Base-by-base conservation (phyloP, 208 protist species). In the Acanthamoeba healyi region DNA sequence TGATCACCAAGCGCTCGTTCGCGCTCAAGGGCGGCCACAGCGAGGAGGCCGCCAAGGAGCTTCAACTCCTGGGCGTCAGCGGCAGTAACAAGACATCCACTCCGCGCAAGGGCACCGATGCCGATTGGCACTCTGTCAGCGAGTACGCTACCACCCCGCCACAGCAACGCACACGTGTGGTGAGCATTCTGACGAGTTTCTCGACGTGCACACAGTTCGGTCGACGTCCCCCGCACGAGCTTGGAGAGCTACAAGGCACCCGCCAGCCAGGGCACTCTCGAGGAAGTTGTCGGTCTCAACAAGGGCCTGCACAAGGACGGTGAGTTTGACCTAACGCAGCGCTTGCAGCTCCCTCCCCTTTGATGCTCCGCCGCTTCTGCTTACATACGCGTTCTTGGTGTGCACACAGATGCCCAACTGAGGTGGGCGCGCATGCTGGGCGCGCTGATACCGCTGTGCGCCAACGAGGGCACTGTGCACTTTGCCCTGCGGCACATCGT, bases 401-500 rank as follows among this genome's bases (percentile, higher is more conserved):
- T 19, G 14, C 49, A 5, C 49, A 38, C 77, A 86, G 77, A 86
- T 24, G 77, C 26, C 44, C 38, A 26, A 36, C 34, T 86, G 46
- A 12, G 77, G 4, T 86, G 77, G 77, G 77, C 77, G 24, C 77
- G 77, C n/a, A 86, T 86, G 44, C 44, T 86, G 40, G 77, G 77
- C n/a, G 77, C 77, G 46, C 77, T 86, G 77, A 44, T 86, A 9
- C 40, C 77, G 40, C 77, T 86, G 40, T 86, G 77, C 46, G 6
- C 40, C 44, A 86, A 86, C 77, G 19, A 86, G 44, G 77, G 77
- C 77, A 86, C 77, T 6, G 77, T 86, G 6, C 6, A 61, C 77
- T 86, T 86, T 86, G 77, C 77, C 1, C 44, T 86, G 42, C 77
- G 77, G 42, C 77, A 86, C 77, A 58, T 86, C 15, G 77, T 86